Evolutionary conservation across 2,329 filamentous ascomycete genomes (phyloP), one percentile per base, ranked within the genome.

Genomic region (Fusarium dimerum): DNA sequence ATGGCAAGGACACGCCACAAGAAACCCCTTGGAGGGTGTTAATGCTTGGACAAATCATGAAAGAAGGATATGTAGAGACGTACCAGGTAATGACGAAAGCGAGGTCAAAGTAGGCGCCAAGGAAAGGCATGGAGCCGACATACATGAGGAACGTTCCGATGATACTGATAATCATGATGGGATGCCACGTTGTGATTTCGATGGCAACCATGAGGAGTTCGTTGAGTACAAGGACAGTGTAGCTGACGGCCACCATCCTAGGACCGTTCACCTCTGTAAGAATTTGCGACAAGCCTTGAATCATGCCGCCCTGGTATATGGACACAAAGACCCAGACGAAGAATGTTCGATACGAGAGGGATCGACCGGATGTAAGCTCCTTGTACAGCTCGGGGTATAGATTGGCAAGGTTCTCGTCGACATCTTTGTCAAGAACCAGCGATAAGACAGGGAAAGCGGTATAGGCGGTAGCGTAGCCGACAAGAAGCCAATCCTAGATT

Each of bases 361-460:
- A 92, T 13, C 89, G 87, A 10, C 93, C 93, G 1, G 85, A 84
- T 0, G 93, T 97, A n/a, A 99, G 80, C 70, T 99, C 95, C 68
- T 96, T 96, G 80, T 99, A 99, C 2, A 99, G 82, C 67, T 99
- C 94, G 0, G 94, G 95, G 69, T 99, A 99, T 5, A 99, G 80
- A 62, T 94, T 97, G 17, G 94, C 92, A 6, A 99, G 81, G 47
- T 88, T 85, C 73, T 97, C 93, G 67, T 97, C 92, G 6, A 99
- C 93, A 65, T 99, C 94, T 66, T 89, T 89, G 74, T 99, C 94
- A 2, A 99, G 83, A 2, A 97, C 92, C 7, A 99, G 85, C 0
- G 90, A 95, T 68, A 99, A 88, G 34, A 99, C 94, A 0, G 94
- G 94, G 15, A 85, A 82, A 70, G 95, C 96, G 15, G 94, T 99